Evolutionary conservation across 345 rosid species (phyloP).

Genomic region (Citropsis articulata): DNA sequence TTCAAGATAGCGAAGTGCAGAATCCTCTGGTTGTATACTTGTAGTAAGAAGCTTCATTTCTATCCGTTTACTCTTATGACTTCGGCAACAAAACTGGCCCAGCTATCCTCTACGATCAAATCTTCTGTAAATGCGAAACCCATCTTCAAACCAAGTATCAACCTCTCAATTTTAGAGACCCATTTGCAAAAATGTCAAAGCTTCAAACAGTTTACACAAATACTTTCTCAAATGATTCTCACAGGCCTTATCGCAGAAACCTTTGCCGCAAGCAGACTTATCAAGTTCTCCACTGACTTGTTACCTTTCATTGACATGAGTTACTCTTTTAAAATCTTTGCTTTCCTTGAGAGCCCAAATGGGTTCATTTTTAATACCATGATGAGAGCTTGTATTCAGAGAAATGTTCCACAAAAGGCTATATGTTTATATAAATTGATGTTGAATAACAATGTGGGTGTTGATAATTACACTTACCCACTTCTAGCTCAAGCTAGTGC

Average conservation of each 20-base stretch:
- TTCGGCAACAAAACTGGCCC: conserved; percentile 5
- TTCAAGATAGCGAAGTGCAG: background rate
- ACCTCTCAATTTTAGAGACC: conserved; percentile 37
- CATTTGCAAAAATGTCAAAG: conserved; percentile 34
- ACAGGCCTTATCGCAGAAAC: conserved; percentile 44
- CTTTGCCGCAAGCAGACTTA: conserved; percentile 45
- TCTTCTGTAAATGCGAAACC: conserved; percentile 11
- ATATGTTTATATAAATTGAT: conserved; percentile 40
- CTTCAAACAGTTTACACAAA: conserved; percentile 45
- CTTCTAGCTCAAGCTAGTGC: conserved; percentile 45
- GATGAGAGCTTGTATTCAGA: conserved; percentile 45
- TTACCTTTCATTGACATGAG: conserved; percentile 26
- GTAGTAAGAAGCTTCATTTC: background rate
- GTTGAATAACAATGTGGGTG: conserved; percentile 28
- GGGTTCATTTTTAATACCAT: conserved; percentile 47
- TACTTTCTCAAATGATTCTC: conserved; percentile 48
- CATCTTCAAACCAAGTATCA: conserved; percentile 25
- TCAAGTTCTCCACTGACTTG: conserved; percentile 42
- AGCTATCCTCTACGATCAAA: conserved; percentile 8
- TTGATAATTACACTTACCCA: conserved; percentile 53
- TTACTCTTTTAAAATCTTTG: conserved; percentile 38
- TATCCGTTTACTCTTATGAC: background rate
- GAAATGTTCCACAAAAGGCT: conserved; percentile 29
- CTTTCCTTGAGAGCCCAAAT: conserved; percentile 36
- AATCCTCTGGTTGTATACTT: background rate